Evolutionary conservation across 2,329 filamentous ascomycete species (phyloP).

Genomic region (Curvularia eragrostidis): DNA sequence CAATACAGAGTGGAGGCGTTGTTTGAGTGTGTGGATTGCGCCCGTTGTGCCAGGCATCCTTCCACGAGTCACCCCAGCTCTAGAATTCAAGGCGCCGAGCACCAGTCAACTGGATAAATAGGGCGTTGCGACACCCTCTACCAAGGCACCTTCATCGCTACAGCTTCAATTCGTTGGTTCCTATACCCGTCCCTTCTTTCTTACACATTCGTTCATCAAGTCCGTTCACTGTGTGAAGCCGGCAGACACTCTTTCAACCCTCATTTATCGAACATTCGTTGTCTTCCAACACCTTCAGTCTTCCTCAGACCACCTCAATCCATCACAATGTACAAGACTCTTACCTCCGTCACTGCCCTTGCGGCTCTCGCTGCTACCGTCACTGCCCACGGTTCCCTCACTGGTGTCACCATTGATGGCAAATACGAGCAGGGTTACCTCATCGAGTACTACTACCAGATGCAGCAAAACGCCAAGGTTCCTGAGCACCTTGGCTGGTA

Average conservation of each 20-base stretch:
- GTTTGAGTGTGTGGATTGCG: constrained; percentile 27
- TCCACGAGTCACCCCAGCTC: constrained; percentile 6
- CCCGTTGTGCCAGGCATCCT: constrained; percentile 18
- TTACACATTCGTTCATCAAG: constrained; percentile 35
- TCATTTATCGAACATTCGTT: constrained; percentile 27
- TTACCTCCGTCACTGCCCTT: constrained; percentile 37
- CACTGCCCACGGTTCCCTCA: constrained; percentile 57
- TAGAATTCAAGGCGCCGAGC: neutral
- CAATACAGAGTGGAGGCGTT: constrained; percentile 15
- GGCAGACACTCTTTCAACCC: constrained; percentile 43
- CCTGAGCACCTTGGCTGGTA: constrained; percentile 55
- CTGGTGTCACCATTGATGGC: constrained; percentile 57
- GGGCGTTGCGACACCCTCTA: constrained; percentile 12
- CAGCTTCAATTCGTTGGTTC: constrained; percentile 33
- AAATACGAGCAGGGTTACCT: constrained; percentile 55
- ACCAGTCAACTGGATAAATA: constrained; percentile 32
- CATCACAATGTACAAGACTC: constrained; percentile 39
- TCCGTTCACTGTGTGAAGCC: constrained; percentile 45
- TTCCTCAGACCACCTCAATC: constrained; percentile 16
- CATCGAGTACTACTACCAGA: constrained; percentile 51
- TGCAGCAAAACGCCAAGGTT: constrained; percentile 32
- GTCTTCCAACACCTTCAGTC: constrained; percentile 25
- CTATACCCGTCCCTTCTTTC: constrained; percentile 39
- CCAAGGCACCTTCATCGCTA: constrained; percentile 29
- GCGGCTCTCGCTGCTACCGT: constrained; percentile 50